A percentile compares a stretch with the other conserved stretches of the same genome.
These are phyloP conservation scores for Marasmius tenuissimus DNA, from an alignment of 1,284 basidiomycete genomes.

Conservation along the genomic window DNA sequence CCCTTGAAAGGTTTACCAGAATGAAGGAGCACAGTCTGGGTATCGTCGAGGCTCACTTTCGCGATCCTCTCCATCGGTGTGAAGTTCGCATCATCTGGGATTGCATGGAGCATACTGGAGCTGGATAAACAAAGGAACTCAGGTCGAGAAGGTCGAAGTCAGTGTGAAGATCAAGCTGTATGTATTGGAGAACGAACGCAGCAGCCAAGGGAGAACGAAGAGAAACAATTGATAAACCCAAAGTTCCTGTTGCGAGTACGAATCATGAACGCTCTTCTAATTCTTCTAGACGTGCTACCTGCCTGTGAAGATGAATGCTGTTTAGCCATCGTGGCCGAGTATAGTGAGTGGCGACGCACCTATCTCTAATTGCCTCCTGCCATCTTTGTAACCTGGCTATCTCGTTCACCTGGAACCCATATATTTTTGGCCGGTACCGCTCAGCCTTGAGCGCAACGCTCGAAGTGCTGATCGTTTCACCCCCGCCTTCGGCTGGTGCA, in stretches of 20 bases:
- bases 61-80: conserved; percentile 8
- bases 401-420: conserved; percentile 94
- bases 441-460: conserved; percentile 84
- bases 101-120: neutral
- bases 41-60: conserved; percentile 8
- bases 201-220: neutral
- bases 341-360: conserved; percentile 41
- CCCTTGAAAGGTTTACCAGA: conserved; percentile 11
- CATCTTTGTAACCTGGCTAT: conserved; percentile 90
- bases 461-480: conserved; percentile 72
- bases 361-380: conserved; percentile 88
- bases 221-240: neutral
- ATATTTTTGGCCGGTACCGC: conserved; percentile 86
- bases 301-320: neutral
- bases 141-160: neutral
- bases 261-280: conserved; percentile 8
- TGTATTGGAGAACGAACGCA: neutral
- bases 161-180: neutral
- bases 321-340: neutral
- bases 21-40: conserved; percentile 2
- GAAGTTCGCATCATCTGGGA: conserved; percentile 16
- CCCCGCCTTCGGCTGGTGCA: conserved; percentile 46
- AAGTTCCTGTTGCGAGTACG: neutral
- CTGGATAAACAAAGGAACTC: neutral
- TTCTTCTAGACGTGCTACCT: conserved; percentile 13